Evolutionary conservation across 2,329 filamentous ascomycete species (phyloP).

Genomic region (Fusarium sp.): DNA sequence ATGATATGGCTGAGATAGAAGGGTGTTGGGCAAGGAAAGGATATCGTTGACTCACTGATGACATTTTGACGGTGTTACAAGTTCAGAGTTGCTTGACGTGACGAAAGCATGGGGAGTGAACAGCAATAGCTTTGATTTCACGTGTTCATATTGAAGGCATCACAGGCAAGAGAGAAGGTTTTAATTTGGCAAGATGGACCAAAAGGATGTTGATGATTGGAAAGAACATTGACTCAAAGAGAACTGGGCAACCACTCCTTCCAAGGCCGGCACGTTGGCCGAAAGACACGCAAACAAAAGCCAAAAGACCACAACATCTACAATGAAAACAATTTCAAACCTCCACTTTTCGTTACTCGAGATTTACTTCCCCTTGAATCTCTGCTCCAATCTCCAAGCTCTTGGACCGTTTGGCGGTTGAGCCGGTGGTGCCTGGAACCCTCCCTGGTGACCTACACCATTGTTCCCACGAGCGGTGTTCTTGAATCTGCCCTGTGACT

Average conservation of each 20-base stretch:
- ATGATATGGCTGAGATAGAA: not conserved
- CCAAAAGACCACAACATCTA: not conserved
- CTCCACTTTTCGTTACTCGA: too few relatives aligned
- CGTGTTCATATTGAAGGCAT: not conserved
- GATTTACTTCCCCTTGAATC: not conserved
- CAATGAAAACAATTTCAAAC: too few relatives aligned
- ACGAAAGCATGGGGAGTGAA: not conserved
- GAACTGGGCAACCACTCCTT: not conserved
- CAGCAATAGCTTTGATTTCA: not conserved
- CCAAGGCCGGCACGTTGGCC: not conserved
- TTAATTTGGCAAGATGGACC: not conserved
- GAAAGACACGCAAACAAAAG: not conserved
- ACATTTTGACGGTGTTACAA: not conserved
- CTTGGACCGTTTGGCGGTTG: not conserved
- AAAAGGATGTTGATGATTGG: not conserved
- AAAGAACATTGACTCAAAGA: not conserved
- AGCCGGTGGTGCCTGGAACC: too few relatives aligned
- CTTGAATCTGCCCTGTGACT: not conserved
- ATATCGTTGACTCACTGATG: not conserved
- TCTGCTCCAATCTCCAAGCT: not conserved
- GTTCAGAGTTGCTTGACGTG: not conserved
- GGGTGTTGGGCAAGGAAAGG: not conserved
- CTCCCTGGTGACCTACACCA: not conserved
- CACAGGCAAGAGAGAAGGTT: not conserved
- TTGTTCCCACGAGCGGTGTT: not conserved